A percentile compares a stretch with the other conserved stretches of the same genome.
These are phyloP conservation scores for Coemansia sp. DNA, from an alignment of 192 early-diverging fungal genomes.

Conservation along the genomic window DNA sequence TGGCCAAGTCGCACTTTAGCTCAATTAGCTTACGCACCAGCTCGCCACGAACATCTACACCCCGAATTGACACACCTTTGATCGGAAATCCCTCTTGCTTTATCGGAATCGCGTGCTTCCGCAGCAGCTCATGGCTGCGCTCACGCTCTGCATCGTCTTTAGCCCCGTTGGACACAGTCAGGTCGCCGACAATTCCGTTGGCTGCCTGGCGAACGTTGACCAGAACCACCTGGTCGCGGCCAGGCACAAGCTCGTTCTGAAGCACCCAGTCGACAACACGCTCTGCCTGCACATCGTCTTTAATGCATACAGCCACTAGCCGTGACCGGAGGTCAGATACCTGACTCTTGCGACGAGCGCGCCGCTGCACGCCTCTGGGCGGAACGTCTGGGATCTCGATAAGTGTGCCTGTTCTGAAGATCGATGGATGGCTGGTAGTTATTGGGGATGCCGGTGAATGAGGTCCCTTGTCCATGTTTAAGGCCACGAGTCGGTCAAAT, in stretches of 20 bases:
- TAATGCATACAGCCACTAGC: conserved; percentile 41
- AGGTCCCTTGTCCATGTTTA: conserved; percentile 16
- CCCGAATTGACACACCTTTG: conserved; percentile 48
- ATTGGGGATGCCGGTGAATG: conserved; percentile 55
- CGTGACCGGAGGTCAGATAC: conserved; percentile 13
- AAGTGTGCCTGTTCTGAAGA: conserved; percentile 41
- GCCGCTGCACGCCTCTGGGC: conserved; percentile 1
- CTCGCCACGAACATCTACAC: conserved; percentile 47
- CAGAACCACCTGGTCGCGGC: conserved; percentile 32
- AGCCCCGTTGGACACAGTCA: conserved; percentile 24
- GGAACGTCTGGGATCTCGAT: conserved; percentile 37
- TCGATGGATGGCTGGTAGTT: conserved; percentile 38
- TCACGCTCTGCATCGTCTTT: conserved; percentile 34
- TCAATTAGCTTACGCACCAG: conserved; percentile 48
- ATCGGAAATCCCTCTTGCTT: conserved; percentile 38
- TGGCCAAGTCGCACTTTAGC: conserved; percentile 37
- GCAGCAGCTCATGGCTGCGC: conserved; percentile 33
- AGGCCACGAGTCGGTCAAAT: conserved; percentile 27
- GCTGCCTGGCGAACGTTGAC: conserved; percentile 41
- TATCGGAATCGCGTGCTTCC: conserved; percentile 22
- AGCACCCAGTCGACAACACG: conserved; percentile 24
- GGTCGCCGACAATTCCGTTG: conserved; percentile 39
- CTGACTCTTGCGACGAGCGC: conserved; percentile 1
- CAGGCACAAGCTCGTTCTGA: conserved; percentile 33
- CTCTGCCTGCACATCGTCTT: conserved; percentile 30